Conservation (phyloP, 2,329 filamentous ascomycete genomes). For the Fusarium luffae region DNA sequence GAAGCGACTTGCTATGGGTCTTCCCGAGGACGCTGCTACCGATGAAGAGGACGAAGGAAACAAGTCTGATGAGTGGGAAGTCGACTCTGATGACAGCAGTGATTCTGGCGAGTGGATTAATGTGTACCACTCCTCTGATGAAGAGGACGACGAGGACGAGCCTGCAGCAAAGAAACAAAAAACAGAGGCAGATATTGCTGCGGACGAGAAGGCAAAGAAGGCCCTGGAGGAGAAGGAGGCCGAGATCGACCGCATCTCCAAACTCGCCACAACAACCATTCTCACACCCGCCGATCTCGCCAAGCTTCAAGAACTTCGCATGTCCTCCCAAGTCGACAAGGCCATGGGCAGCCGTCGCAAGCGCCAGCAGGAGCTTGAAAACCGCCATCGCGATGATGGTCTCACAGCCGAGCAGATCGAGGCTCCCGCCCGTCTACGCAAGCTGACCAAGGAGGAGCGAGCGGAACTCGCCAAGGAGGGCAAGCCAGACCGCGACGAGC, state of each 20-base stretch:
- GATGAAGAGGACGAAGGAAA: slow-evolving; percentile 68
- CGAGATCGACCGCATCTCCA: slow-evolving; percentile 67
- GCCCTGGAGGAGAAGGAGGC: slow-evolving; percentile 52
- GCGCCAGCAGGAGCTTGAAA: slow-evolving; percentile 58
- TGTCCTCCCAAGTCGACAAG: slow-evolving; percentile 77
- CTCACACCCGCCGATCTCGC: slow-evolving; percentile 96
- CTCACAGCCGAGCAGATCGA: slow-evolving; percentile 94
- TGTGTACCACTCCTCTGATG: slow-evolving; percentile 85
- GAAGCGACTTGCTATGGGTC: slow-evolving; percentile 75
- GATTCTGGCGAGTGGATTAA: slow-evolving; percentile 94
- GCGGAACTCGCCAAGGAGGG: slow-evolving; percentile 85
- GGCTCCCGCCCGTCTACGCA: slow-evolving; percentile 82
- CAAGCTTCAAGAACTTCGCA: slow-evolving; percentile 89
- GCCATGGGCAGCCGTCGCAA: slow-evolving; percentile 61
- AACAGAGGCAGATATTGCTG: slow-evolving; percentile 46
- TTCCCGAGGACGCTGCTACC: slow-evolving; percentile 70
- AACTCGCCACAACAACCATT: slow-evolving; percentile 90
- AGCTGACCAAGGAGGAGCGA: slow-evolving; percentile 89
- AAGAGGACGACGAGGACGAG: slow-evolving; percentile 72
- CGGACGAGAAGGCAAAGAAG: slow-evolving; percentile 57
- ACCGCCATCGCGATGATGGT: slow-evolving; percentile 83
- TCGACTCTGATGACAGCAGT: slow-evolving; percentile 67
- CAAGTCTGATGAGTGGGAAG: slow-evolving; percentile 70
- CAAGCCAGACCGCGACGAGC: slow-evolving; percentile 79
- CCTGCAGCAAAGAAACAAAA: slow-evolving; percentile 64